Evolutionary conservation across 768 basidiomycete genomes (phyloP), one percentile per base, ranked within the genome.

Genomic region (Suillus decipiens): DNA sequence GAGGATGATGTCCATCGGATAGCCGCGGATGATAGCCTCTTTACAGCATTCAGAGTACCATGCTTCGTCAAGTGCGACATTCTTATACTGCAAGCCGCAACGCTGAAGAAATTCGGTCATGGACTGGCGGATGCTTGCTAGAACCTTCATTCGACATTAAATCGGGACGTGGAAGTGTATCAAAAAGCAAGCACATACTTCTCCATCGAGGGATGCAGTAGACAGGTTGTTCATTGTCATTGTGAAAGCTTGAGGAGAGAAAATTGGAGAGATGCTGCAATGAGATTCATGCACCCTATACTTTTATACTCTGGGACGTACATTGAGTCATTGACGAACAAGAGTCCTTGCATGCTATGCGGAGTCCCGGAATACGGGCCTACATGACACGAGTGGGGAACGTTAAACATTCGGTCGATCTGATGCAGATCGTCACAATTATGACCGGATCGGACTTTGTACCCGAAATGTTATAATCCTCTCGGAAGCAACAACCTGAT

Each of bases 51-150:
- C 19, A 5, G 33, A 53, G 19, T 53, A n/a, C 33, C 51, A 36
- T 3, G 33, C 11, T 19, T 53, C 51, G 11, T 53, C 51, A n/a
- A 53, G 10, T 3, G 33, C 1, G 19, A 12, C 1, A 7, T 53
- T 19, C 19, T n/a, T n/a, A n/a, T 53, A 53, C 34, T 53, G 51
- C 51, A 53, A 34, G 33, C 33, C 51, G 6, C 51, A 53, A 12
- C 51, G 51, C 51, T 34, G 51, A 53, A 53, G 11, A 53, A 53
- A 53, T n/a, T 12, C 51, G 33, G 51, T 19, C 19, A 53, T 34
- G 19, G 33, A 33, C 33, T 33, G 51, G 51, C 51, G 33, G 33
- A 53, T 33, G 51, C 51, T n/a, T 34, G 33, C 19, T 53, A 53
- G 33, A 34, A 12, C 51, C 51, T 53, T 12, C n/a, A 53, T 53